Evolutionary conservation across 257 asterid species (phyloP).

Genomic region (Solanum phureja): DNA sequence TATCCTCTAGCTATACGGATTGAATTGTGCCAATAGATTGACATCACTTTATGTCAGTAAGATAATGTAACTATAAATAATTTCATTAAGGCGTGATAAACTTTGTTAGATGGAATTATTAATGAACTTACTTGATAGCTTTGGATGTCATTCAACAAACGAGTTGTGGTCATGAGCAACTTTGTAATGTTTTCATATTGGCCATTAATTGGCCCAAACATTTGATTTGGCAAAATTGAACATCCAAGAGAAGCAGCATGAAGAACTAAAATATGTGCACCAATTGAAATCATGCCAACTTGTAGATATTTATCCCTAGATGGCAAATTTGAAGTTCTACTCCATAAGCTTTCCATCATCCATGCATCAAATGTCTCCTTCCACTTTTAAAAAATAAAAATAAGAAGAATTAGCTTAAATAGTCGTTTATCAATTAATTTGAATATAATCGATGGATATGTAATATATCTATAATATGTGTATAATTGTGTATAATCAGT

Average conservation of each 20-base stretch:
- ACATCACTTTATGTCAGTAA: background rate
- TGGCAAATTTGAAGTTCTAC: slow-evolving; percentile 24
- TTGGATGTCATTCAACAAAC: slow-evolving; percentile 44
- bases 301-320: slow-evolving; percentile 35
- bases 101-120: background rate
- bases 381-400: slow-evolving; percentile 24
- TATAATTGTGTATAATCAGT: background rate
- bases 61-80: background rate
- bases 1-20: too few species aligned
- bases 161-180: slow-evolving; percentile 37
- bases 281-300: slow-evolving; percentile 33
- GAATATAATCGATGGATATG: background rate
- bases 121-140: slow-evolving; percentile 37
- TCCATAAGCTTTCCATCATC: slow-evolving; percentile 61
- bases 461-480: background rate
- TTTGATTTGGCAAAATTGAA: background rate
- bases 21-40: background rate
- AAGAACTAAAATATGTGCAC: slow-evolving; percentile 31
- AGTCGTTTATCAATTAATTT: background rate
- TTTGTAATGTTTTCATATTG: slow-evolving; percentile 27
- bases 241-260: slow-evolving; percentile 22
- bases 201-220: background rate
- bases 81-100: background rate
- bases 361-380: slow-evolving; percentile 40
- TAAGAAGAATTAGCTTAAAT: background rate